Percentiles rank a stretch among this genome's conserved stretches.
Evolutionary conservation across 2,329 filamentous ascomycete species (phyloP).

Genomic region (Shiraia sp.): DNA sequence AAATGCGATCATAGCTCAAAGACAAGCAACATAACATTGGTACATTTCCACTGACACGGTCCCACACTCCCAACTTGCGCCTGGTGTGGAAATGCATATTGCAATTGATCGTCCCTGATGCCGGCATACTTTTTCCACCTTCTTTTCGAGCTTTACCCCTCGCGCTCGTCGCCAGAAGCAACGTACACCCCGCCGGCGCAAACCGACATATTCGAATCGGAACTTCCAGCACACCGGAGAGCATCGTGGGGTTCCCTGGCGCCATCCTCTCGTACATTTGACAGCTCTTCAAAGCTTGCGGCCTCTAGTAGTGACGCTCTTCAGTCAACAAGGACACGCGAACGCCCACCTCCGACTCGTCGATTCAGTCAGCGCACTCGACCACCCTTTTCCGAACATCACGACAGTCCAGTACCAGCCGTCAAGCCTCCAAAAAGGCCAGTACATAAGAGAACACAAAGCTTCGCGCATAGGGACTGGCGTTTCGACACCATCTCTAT

Average conservation of each 20-base stretch:
- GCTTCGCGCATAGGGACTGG: conserved; percentile 65
- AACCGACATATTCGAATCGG: conserved; percentile 52
- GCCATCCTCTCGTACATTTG: conserved; percentile 15
- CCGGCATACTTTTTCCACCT: conserved; percentile 68
- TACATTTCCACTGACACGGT: neutral
- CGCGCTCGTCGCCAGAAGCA: conserved; percentile 33
- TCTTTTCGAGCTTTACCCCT: conserved; percentile 61
- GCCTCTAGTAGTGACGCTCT: conserved; percentile 32
- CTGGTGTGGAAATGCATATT: conserved; percentile 18
- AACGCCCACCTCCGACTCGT: conserved; percentile 23
- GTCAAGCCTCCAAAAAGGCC: conserved; percentile 41
- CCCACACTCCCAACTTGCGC: neutral
- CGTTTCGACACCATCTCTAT: conserved; percentile 78
- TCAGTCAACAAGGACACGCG: conserved; percentile 14
- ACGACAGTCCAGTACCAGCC: conserved; percentile 40
- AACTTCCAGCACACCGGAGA: conserved; percentile 49
- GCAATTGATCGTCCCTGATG: conserved; percentile 47
- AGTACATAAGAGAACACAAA: conserved; percentile 25
- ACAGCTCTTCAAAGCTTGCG: conserved; percentile 16
- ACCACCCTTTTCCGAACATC: conserved; percentile 42
- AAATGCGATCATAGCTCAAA: conserved; percentile 2
- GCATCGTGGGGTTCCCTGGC: conserved; percentile 42
- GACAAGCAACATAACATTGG: neutral
- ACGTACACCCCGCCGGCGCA: conserved; percentile 46
- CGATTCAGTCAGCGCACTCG: conserved; percentile 38